phyloP scores from a whole-genome alignment of 176 grass and related monocot species.

The Melocanna baccifera region DNA sequence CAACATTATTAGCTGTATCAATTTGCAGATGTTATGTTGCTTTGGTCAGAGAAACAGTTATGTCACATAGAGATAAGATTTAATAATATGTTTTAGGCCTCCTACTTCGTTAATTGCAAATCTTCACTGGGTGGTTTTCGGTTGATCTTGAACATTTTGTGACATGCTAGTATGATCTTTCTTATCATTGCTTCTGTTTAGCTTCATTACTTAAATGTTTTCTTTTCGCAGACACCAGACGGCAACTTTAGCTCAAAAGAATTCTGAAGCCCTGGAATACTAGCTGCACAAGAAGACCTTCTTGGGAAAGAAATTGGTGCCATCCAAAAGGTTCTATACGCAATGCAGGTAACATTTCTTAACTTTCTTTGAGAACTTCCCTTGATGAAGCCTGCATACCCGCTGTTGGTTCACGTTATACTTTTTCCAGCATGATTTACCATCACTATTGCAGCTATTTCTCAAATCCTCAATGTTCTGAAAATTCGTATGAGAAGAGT shows the following conservation, averaged over 20 bases:
- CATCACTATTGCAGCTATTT: not conserved
- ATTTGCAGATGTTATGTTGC: not conserved
- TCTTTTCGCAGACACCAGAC: conserved; percentile 54
- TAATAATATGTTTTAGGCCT: not conserved
- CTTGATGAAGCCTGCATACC: not conserved
- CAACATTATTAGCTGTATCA: not conserved
- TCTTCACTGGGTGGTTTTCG: not conserved
- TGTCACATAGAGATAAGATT: not conserved
- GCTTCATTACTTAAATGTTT: not conserved
- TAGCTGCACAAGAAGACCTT: conserved; percentile 56
- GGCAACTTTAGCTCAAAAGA: conserved; percentile 64
- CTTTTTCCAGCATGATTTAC: not conserved
- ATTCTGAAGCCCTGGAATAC: conserved; percentile 61
- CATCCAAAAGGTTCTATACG: conserved; percentile 67
- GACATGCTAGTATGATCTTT: not conserved
- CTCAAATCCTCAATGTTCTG: conserved; percentile 7
- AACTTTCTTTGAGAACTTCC: not conserved
- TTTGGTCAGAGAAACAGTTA: not conserved
- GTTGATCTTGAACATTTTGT: not conserved
- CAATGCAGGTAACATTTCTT: conserved; percentile 70
- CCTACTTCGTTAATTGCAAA: not conserved
- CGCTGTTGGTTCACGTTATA: not conserved
- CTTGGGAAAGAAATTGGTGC: conserved; percentile 67
- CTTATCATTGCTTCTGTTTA: not conserved
- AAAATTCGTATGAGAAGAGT: not conserved